Evolutionary conservation across 116 monocot genomes (phyloP), one percentile per base, ranked within the genome.

Genomic region (Cymodocea nodosa): DNA sequence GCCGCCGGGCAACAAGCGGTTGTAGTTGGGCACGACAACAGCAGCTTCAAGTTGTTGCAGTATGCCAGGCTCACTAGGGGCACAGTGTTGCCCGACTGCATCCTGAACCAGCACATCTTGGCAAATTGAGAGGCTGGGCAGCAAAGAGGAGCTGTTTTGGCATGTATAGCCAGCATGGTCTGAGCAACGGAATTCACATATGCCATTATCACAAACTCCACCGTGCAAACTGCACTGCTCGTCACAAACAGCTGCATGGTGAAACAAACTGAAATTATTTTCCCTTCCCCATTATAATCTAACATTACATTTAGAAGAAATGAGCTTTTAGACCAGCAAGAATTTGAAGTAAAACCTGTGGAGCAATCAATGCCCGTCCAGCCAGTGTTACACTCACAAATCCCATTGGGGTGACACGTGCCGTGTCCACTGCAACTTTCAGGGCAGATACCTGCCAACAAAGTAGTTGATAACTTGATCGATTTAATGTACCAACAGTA

Each of bases 171-270:
- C 98, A 2, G 98, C 92, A 71, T 98, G 92, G 60, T 98, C 98
- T 9, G 92, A 91, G 74, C 98, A 98, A 14, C 98, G 87, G 56
- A 98, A 98, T 68, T 98, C 98, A 52, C 98, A 98, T 2, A 89
- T 74, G 35, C 98, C 98, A 63, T 98, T 89, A 71, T 98, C 86
- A 49, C 98, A 98, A 6, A 98, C 98, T 40, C 98, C 98, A 20
- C 98, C 98, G 63, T 98, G 98, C 69, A 98, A 78, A 73, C 98
- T 91, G 65, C 98, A 98, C 62, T 98, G 98, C 78, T 98, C 98
- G 62, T 98, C 86, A 49, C 98, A 98, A 48, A 92, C 70, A 19
- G 89, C 98, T 91, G 87, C 70, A 67, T 15, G 23, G 44, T 44
- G 44, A 8, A 44, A 44, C 44, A 44, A 44, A 44, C 11, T 44